phyloP scores from a whole-genome alignment of 2,329 filamentous ascomycete genomes.

The Fusarium acutatum region DNA sequence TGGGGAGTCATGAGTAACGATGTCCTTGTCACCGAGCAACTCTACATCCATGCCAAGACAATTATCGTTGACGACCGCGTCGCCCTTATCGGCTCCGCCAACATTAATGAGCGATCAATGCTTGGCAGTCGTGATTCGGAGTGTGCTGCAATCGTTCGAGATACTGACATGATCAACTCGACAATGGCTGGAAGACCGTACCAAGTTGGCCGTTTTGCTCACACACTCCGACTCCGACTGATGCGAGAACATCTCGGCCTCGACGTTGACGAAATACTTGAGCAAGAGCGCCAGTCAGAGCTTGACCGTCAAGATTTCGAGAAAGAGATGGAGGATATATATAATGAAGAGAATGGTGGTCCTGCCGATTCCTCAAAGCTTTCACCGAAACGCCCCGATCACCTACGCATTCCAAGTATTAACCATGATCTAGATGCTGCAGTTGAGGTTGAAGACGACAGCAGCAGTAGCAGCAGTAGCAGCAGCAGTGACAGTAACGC shows the following conservation, averaged over 20 bases:
- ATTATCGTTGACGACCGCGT: conserved; percentile 96
- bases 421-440: conserved; percentile 69
- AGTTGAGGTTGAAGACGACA: conserved; percentile 48
- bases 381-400: conserved; percentile 48
- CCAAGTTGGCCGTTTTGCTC: conserved; percentile 89
- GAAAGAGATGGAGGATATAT: conserved; percentile 69
- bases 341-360: conserved; percentile 57
- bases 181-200: conserved; percentile 92
- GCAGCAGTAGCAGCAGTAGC: conserved; percentile 3
- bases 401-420: conserved; percentile 62
- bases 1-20: conserved; percentile 93
- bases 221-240: conserved; percentile 88
- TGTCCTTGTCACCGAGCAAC: conserved; percentile 88
- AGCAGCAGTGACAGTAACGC: not conserved
- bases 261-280: conserved; percentile 89
- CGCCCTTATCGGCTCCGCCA: conserved; percentile 94
- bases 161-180: conserved; percentile 91
- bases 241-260: conserved; percentile 98
- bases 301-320: conserved; percentile 66
- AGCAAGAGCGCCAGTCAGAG: conserved; percentile 77
- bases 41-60: conserved; percentile 97
- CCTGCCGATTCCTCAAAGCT: conserved; percentile 15
- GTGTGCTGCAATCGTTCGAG: conserved; percentile 86
- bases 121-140: conserved; percentile 92
- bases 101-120: conserved; percentile 99